A percentile compares a stretch with the other conserved stretches of the same genome.
Evolutionary conservation across 768 basidiomycete genomes (phyloP).

Genomic region (Boletus bicolor): DNA sequence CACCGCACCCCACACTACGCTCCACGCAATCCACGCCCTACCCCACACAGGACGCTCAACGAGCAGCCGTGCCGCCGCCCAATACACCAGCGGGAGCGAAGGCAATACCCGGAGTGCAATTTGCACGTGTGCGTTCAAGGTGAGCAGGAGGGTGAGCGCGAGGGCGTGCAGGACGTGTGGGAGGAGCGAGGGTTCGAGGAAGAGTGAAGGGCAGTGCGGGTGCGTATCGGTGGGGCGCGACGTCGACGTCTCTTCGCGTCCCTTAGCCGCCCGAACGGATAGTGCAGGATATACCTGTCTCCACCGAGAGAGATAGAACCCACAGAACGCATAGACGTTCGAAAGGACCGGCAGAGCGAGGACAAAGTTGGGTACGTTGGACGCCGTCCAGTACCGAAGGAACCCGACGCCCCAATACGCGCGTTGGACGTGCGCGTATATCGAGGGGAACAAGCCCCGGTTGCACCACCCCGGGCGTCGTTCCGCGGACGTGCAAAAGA

Average conservation of each 20-base stretch:
- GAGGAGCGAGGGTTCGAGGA: constrained; percentile 43
- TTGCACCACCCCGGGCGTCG: constrained; percentile 61
- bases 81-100: constrained; percentile 77
- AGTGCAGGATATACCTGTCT: constrained; percentile 1
- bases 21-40: constrained; percentile 73
- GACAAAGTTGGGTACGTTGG: constrained; percentile 87
- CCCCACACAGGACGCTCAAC: constrained; percentile 47
- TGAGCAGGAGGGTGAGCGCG: constrained; percentile 55
- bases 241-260: not conserved
- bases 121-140: constrained; percentile 83
- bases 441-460: constrained; percentile 48
- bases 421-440: constrained; percentile 79
- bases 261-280: not conserved
- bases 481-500: constrained; percentile 52
- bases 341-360: constrained; percentile 70
- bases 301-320: constrained; percentile 22
- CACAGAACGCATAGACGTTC: constrained; percentile 38
- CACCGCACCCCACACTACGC: constrained; percentile 67
- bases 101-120: constrained; percentile 77
- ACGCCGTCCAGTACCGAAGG: constrained; percentile 78
- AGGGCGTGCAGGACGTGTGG: constrained; percentile 78
- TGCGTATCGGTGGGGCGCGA: not conserved
- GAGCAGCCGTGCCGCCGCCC: constrained; percentile 76
- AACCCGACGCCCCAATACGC: constrained; percentile 88
- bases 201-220: constrained; percentile 21